A percentile compares a stretch with the other conserved stretches of the same genome.
Conservation (phyloP, 2,329 filamentous ascomycete genomes). For the Xylaria sp. region DNA sequence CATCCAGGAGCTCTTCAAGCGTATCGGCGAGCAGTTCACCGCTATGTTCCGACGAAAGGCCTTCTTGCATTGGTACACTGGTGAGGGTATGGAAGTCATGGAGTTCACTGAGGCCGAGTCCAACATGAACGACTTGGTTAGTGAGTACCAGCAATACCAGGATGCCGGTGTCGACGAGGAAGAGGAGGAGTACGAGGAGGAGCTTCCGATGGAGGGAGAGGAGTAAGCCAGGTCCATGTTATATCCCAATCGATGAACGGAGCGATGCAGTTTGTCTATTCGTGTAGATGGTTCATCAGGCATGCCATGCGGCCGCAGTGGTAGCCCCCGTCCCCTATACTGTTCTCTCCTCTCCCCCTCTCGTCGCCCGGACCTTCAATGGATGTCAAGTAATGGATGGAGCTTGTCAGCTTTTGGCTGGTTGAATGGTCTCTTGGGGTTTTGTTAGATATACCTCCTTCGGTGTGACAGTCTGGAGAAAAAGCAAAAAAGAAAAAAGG, state of each 20-base stretch:
- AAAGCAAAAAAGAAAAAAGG: conserved; percentile 26
- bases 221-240: conserved; percentile 48
- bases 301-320: conserved; percentile 20
- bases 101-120: conserved; percentile 99
- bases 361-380: conserved; percentile 30
- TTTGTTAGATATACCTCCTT: conserved; percentile 40
- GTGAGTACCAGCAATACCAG: conserved; percentile 99
- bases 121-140: conserved; percentile 99
- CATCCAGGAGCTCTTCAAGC: conserved; percentile 99
- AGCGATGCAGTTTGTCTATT: conserved; percentile 16
- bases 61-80: conserved; percentile 99
- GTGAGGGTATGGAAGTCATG: conserved; percentile 99
- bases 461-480: conserved; percentile 31
- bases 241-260: conserved; percentile 25
- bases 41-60: conserved; percentile 99
- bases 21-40: conserved; percentile 98
- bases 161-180: conserved; percentile 96
- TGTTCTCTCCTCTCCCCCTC: conserved; percentile 30
- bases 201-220: conserved; percentile 70
- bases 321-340: conserved; percentile 28
- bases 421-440: conserved; percentile 30
- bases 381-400: conserved; percentile 33
- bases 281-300: conserved; percentile 19
- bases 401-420: conserved; percentile 27
- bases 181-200: conserved; percentile 94